Percentiles rank a stretch among this genome's conserved stretches.
Conservation (phyloP, 1,139 yeast genomes). For the Arxiozyma slooffiae region DNA sequence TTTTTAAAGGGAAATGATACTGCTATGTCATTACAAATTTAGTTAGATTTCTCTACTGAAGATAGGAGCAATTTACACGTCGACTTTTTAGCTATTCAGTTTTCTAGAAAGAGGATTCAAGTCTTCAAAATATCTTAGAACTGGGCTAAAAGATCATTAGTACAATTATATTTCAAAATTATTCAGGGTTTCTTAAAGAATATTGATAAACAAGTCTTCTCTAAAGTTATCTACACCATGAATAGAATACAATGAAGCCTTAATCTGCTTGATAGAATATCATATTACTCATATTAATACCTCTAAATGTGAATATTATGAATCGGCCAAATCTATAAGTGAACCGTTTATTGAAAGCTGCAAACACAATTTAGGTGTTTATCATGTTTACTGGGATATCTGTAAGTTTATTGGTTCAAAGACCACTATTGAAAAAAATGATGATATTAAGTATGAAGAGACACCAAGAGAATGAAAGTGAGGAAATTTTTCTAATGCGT, state of each 20-base stretch:
- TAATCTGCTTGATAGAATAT: conserved; percentile 94
- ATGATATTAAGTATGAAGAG: conserved; percentile 77
- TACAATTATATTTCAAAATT: conserved; percentile 88
- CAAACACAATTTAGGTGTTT: conserved; percentile 67
- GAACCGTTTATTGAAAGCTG: conserved; percentile 92
- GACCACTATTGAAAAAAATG: conserved; percentile 79
- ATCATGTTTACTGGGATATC: conserved; percentile 93
- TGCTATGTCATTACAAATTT: conserved; percentile 70
- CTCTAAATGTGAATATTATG: conserved; percentile 78
- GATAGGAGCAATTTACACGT: conserved; percentile 96
- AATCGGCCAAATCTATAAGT: conserved; percentile 82
- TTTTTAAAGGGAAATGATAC: conserved; percentile 83
- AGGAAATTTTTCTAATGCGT: conserved; percentile 95
- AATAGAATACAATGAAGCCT: conserved; percentile 90
- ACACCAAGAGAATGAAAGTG: conserved; percentile 78
- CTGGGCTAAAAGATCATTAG: conserved; percentile 97
- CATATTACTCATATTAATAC: conserved; percentile 90
- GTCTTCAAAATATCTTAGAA: conserved; percentile 97
- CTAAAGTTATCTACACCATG: conserved; percentile 95
- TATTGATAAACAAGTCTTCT: conserved; percentile 90
- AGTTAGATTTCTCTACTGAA: conserved; percentile 83
- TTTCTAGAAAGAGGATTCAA: conserved; percentile 88
- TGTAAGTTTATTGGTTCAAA: conserved; percentile 91
- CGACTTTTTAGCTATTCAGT: conserved; percentile 79
- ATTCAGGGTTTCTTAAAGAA: conserved; percentile 82